A percentile compares a stretch with the other conserved stretches of the same genome.
phyloP scores from a whole-genome alignment of 305 asterid genomes.

The Fraxinus paxiana region DNA sequence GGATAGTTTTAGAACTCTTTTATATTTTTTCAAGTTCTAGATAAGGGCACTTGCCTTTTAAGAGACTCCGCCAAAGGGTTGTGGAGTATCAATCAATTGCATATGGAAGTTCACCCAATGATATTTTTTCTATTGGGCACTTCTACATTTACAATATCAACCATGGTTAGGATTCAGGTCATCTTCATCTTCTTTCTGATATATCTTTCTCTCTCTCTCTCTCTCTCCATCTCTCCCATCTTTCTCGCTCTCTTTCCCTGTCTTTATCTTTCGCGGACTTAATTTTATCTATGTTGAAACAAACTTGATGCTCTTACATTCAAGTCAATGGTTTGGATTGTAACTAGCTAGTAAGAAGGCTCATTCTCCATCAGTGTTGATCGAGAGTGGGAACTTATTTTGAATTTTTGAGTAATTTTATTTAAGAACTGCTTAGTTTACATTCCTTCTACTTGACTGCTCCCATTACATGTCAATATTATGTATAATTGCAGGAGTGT shows the following conservation, averaged over 20 bases:
- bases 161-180: conserved; percentile 94
- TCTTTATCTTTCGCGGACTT: conserved; percentile 13
- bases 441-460: background rate
- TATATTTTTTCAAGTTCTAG: background rate
- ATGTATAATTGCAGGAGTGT: background rate
- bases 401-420: background rate
- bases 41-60: conserved; percentile 3
- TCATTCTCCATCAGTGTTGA: conserved; percentile 20
- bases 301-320: conserved; percentile 12
- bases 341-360: conserved; percentile 27
- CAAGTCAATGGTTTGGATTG: conserved; percentile 31
- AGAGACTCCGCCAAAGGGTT: conserved; percentile 55
- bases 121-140: conserved; percentile 70
- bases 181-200: conserved; percentile 26
- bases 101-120: conserved; percentile 50
- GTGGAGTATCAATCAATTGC: conserved; percentile 57
- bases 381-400: conserved; percentile 21
- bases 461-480: background rate
- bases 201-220: background rate
- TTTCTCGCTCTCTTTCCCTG: background rate
- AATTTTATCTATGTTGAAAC: background rate
- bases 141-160: conserved; percentile 50
- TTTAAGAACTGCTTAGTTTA: background rate
- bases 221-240: background rate
- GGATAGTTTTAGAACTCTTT: conserved; percentile 1